Conservation (phyloP, 495 filamentous ascomycete species). For the Penicillium turbatum region DNA sequence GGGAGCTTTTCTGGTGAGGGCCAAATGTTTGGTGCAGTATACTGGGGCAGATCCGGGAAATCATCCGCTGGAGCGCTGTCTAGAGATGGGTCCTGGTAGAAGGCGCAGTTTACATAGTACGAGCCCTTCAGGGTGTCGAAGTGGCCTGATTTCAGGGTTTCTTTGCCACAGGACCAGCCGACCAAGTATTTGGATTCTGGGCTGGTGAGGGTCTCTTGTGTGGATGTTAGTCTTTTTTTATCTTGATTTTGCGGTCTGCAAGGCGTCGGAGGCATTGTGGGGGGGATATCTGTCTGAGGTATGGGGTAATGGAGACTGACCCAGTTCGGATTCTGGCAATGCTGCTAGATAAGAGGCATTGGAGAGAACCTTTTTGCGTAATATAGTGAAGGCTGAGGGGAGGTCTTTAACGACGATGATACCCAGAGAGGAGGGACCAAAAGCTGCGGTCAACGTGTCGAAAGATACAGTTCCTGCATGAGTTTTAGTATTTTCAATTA, state of each 20-base stretch:
- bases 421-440: conserved; percentile 86
- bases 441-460: conserved; percentile 72
- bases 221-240: conserved; percentile 7
- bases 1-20: conserved; percentile 61
- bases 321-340: conserved; percentile 65
- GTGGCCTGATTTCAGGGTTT: conserved; percentile 83
- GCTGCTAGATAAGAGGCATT: conserved; percentile 88
- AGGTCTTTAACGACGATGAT: conserved; percentile 90
- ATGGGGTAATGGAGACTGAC: conserved; percentile 39
- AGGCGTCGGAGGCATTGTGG: background rate
- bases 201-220: conserved; percentile 43
- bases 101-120: conserved; percentile 95
- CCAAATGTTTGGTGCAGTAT: conserved; percentile 81
- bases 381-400: conserved; percentile 58
- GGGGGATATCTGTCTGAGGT: background rate
- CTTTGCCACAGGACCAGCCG: conserved; percentile 83
- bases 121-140: conserved; percentile 93
- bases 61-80: conserved; percentile 56
- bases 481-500: conserved; percentile 4
- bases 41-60: conserved; percentile 58
- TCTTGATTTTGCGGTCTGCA: conserved; percentile 1
- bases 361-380: conserved; percentile 72
- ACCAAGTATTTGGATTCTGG: conserved; percentile 54
- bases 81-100: conserved; percentile 68
- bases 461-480: conserved; percentile 64